phyloP scores from a whole-genome alignment of 345 rosid species.

The Gossypium ekmanianum region DNA sequence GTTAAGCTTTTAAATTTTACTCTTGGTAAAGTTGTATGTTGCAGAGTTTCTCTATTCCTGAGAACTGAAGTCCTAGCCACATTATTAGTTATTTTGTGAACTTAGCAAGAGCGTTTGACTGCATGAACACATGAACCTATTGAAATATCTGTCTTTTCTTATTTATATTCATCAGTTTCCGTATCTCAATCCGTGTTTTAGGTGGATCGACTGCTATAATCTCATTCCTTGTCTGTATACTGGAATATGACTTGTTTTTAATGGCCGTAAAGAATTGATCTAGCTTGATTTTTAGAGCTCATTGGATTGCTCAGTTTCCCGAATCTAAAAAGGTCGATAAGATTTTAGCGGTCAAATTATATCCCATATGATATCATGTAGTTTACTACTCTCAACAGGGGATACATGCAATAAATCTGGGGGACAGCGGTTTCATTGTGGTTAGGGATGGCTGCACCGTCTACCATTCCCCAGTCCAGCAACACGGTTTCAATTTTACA shows the following conservation, averaged over 20 bases:
- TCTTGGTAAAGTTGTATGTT: neutral
- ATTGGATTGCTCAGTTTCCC: neutral
- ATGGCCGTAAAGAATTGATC: neutral
- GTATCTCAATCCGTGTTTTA: neutral
- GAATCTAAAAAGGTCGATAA: neutral
- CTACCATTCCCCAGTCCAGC: conserved; percentile 89
- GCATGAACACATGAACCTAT: conserved; percentile 1
- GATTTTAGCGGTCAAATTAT: neutral
- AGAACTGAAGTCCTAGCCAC: neutral
- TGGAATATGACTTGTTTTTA: neutral
- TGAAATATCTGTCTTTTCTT: neutral
- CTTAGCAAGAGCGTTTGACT: neutral
- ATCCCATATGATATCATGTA: neutral
- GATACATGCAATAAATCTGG: conserved; percentile 78
- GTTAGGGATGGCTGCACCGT: conserved; percentile 78
- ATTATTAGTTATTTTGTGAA: neutral
- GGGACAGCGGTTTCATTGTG: conserved; percentile 95
- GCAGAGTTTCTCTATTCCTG: neutral
- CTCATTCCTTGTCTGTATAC: conserved; percentile 9
- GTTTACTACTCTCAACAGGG: conserved; percentile 33
- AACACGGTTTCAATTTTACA: conserved; percentile 91
- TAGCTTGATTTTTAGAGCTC: neutral
- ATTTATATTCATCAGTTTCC: neutral
- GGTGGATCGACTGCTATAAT: neutral
- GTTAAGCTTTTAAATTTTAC: neutral